Evolutionary conservation across 371 early-diverging fungal genomes (phyloP), one percentile per base, ranked within the genome.

Genomic region (Basidiobolus meristosporus): DNA sequence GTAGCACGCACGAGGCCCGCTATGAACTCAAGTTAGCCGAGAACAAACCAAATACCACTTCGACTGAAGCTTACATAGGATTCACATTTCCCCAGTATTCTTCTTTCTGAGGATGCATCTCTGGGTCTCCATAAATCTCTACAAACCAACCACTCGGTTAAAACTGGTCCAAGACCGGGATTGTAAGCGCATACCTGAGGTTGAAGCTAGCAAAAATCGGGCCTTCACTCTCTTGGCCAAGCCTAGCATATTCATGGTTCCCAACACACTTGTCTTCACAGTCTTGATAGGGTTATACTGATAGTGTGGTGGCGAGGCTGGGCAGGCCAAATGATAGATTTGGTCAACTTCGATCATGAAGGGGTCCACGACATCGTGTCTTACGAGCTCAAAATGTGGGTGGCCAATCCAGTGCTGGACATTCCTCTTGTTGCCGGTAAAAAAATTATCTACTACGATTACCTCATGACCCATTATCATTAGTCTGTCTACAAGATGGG

Each of bases 61-160:
- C n/a, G n/a, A n/a, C n/a, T n/a, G n/a, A n/a, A 9, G 48, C 57
- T 41, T 36, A 60, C 60, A 43, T 50, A 3, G 84, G 87, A 53
- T 87, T 87, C 22, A 87, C 84, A 59, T 82, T 68, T 10, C 76
- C 89, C 84, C 86, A 84, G 47, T 85, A 85, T 1, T 74, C 69
- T 52, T 85, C 86, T 43, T 68, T 68, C 53, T 88, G 89, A 18
- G 89, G 89, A 57, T 83, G 83, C 49, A 76, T 79, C 50, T 80
- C 77, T 15, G 89, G 89, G 56, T 85, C 86, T 36, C 89, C 89
- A 52, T 88, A 88, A 1, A 88, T 70, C 64, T 88, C 89, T 82
- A 50, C 15, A 18, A 23, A 21, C 0, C 31, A 26, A 45, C 14
- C 31, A 16, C 1, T 3, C 23, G 10, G 15, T 40, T 28, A 3